Base-by-base conservation (phyloP, 2,329 filamentous ascomycete genomes). In the Penicillium psychrosexuale region DNA sequence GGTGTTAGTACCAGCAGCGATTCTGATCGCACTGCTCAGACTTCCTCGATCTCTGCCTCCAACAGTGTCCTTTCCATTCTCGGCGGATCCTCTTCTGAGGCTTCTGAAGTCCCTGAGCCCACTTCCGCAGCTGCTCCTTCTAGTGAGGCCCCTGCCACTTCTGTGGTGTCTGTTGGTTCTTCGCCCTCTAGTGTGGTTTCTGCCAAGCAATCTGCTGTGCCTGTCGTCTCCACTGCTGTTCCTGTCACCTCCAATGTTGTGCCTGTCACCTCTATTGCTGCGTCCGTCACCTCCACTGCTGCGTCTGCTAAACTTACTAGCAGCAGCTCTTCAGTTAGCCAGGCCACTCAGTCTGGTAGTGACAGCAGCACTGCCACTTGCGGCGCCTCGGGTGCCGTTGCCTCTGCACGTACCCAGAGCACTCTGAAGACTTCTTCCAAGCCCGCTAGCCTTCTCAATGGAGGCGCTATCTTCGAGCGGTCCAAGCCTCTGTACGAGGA, bases 401-500 rank as follows among this genome's bases (percentile, higher is more conserved):
- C 67, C 19, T 74, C 71, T 52, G 68, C 67, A 4, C 70, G 73
- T n/a, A 77, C 88, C 6, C 90, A 94, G 74, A 83, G 76, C 36
- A 64, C 79, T 7, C 78, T 84, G 62, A 77, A 71, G 58, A 76
- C 79, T 27, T 76, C 84, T 37, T 69, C 75, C 52, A 93, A 90
- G 76, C 89, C 91, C 7, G 73, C 78, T 12, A 77, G 72, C 24
- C 85, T 97, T 15, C 79, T 92, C 60, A 72, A 73, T 37, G 72
- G 79, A 24, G 90, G 89, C 61, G 85, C 83, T 36, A 79, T 97
- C 65, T 91, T 92, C 70, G 88, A 91, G 61, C 88, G 89, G 63
- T 88, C 86, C 72, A 96, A 94, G 81, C 94, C 94, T 13, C 90
- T 96, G 72, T 99, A 97, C 70, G 84, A 89, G 69, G 77, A 78